Conservation (phyloP, 306 rosid species). For the Lathyrus aphaca region DNA sequence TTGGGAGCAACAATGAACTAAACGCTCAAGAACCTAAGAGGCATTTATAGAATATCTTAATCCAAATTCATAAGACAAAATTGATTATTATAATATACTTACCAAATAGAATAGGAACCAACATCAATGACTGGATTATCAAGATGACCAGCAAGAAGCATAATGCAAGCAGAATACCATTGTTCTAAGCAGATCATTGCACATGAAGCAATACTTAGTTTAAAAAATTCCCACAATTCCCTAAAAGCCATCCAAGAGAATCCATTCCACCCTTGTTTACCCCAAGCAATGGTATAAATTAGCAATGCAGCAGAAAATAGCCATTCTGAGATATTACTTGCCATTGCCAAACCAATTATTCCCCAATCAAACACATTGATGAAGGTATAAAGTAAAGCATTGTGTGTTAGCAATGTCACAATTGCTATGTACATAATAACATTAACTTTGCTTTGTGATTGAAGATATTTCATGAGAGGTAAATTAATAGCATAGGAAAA, state of each 20-base stretch:
- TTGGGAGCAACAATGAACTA: too few relatives aligned
- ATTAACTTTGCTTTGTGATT: constrained; percentile 69
- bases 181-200: constrained; percentile 59
- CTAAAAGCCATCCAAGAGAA: constrained; percentile 66
- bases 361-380: constrained; percentile 54
- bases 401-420: constrained; percentile 47
- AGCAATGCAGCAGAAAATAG: constrained; percentile 43
- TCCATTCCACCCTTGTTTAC: constrained; percentile 78
- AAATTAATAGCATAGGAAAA: constrained; percentile 62
- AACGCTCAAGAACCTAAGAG: too few relatives aligned
- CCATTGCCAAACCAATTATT: constrained; percentile 62
- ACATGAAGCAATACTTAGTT: constrained; percentile 56
- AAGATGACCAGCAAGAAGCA: constrained; percentile 51
- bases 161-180: constrained; percentile 41
- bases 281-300: constrained; percentile 61
- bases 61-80: too few relatives aligned
- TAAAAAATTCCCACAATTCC: constrained; percentile 67
- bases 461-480: constrained; percentile 64
- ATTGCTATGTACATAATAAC: constrained; percentile 57
- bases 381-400: constrained; percentile 55
- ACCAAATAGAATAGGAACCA: constrained; percentile 66
- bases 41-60: too few relatives aligned
- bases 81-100: neutral
- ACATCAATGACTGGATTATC: constrained; percentile 51
- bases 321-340: constrained; percentile 60